A percentile compares a stretch with the other conserved stretches of the same genome.
Conservation (phyloP, 2,329 filamentous ascomycete genomes). For the Paecilomyces formosus region DNA sequence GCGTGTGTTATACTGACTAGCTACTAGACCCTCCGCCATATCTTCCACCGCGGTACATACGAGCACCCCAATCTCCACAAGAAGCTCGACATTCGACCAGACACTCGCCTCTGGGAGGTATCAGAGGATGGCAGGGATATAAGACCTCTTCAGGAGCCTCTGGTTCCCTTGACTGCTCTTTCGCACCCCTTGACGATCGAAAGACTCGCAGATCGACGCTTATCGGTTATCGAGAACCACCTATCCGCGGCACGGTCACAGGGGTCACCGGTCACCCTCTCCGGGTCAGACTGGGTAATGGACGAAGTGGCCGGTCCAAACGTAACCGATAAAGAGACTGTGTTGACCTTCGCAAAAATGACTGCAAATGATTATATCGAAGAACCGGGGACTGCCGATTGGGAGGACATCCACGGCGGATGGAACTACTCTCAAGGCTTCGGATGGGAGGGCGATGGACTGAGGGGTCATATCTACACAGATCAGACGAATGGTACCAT, state of each 20-base stretch:
- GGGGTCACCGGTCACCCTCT: conserved; percentile 60
- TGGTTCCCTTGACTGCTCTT: conserved; percentile 51
- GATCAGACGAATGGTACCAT: conserved; percentile 80
- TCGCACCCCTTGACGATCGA: conserved; percentile 66
- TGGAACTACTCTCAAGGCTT: conserved; percentile 87
- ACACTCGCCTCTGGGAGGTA: conserved; percentile 45
- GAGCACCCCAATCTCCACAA: conserved; percentile 70
- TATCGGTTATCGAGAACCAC: conserved; percentile 68
- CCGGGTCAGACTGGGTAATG: conserved; percentile 70
- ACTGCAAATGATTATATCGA: conserved; percentile 83
- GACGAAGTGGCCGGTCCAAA: conserved; percentile 75
- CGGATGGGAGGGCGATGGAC: conserved; percentile 83
- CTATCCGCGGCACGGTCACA: conserved; percentile 63
- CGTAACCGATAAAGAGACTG: conserved; percentile 73
- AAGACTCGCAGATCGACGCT: conserved; percentile 69
- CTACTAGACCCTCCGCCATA: conserved; percentile 60
- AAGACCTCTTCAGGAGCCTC: conserved; percentile 39
- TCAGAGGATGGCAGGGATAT: conserved; percentile 33
- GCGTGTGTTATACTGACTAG: conserved; percentile 1
- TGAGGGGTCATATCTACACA: conserved; percentile 86
- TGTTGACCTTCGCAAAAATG: conserved; percentile 80
- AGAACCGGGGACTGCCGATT: conserved; percentile 63
- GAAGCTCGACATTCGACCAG: conserved; percentile 61
- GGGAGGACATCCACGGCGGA: conserved; percentile 69
- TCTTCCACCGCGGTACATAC: conserved; percentile 86